Percentiles rank a stretch among this genome's conserved stretches.
These are phyloP conservation scores for Lenwebbia sp. DNA, from an alignment of 345 rosid genomes.

Conservation along the genomic window DNA sequence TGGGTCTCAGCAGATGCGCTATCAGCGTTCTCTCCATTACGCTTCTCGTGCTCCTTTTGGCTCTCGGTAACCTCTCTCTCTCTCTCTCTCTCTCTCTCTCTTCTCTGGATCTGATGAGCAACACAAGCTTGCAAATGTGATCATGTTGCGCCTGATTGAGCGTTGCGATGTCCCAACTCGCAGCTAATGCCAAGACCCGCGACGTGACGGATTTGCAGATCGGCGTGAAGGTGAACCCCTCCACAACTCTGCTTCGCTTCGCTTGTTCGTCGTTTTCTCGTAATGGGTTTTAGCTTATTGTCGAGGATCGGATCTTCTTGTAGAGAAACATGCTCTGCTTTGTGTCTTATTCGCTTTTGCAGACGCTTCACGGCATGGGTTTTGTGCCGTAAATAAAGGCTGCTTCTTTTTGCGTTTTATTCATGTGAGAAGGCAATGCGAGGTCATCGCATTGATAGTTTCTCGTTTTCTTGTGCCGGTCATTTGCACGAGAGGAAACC, in stretches of 20 bases:
- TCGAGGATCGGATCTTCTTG: neutral
- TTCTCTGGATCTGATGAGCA: neutral
- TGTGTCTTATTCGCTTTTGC: neutral
- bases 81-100: neutral
- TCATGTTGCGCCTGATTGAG: neutral
- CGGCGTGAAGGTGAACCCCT: conserved; percentile 64
- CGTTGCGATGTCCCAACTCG: neutral
- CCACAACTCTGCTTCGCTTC: neutral
- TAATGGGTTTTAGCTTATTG: neutral
- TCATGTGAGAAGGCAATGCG: neutral
- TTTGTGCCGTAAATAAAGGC: neutral
- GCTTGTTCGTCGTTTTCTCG: neutral
- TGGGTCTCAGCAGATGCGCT: neutral
- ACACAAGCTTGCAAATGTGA: neutral
- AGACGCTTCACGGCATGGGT: neutral
- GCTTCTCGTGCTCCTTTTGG: neutral
- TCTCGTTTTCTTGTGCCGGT: too few species aligned
- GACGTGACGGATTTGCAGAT: conserved; percentile 84
- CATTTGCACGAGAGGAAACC: neutral
- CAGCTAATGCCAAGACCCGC: conserved; percentile 59
- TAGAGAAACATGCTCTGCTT: neutral
- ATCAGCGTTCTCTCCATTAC: neutral
- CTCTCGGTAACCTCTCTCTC: neutral
- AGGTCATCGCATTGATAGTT: neutral
- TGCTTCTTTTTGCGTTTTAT: neutral